Percentiles rank a stretch among this genome's conserved stretches.
Evolutionary conservation across 441 rosid genomes (phyloP).

Genomic region (Croton laevigatus): DNA sequence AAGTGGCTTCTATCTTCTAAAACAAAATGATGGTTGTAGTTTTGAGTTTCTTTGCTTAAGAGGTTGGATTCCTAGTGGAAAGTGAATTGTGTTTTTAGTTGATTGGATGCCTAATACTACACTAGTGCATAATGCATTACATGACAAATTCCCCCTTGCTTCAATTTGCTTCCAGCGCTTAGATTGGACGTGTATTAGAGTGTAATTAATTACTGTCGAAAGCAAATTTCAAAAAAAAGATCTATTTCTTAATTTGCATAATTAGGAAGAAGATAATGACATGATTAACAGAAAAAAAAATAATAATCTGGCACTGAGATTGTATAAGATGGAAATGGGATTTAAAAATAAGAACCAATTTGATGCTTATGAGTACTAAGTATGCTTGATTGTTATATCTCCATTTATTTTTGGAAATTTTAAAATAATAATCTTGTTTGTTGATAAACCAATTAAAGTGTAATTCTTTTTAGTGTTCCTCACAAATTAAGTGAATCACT

Average conservation of each 20-base stretch:
- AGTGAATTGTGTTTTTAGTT: constrained; percentile 15
- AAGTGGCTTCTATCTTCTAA: constrained; percentile 44
- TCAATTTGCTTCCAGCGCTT: constrained; percentile 14
- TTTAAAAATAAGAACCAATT: too few species aligned
- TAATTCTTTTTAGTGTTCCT: too few species aligned
- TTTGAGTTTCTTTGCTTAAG: constrained; percentile 32
- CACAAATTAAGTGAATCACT: too few species aligned
- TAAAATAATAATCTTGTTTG: too few species aligned
- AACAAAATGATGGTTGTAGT: constrained; percentile 43
- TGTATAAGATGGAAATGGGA: neutral
- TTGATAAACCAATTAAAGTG: too few species aligned
- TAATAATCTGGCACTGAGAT: neutral
- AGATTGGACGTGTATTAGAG: neutral
- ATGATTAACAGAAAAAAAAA: too few species aligned
- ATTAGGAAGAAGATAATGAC: too few species aligned
- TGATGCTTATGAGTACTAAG: too few species aligned
- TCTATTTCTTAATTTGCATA: neutral
- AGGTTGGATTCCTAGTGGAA: constrained; percentile 34
- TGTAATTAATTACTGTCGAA: neutral
- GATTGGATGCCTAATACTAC: constrained; percentile 14
- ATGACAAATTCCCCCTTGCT: constrained; percentile 13
- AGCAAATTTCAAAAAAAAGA: neutral
- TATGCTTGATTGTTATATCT: too few species aligned
- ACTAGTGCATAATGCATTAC: neutral
- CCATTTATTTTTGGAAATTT: too few species aligned